Base-by-base conservation (phyloP, 2,329 filamentous ascomycete species). In the Ceratocystis papillata region DNA sequence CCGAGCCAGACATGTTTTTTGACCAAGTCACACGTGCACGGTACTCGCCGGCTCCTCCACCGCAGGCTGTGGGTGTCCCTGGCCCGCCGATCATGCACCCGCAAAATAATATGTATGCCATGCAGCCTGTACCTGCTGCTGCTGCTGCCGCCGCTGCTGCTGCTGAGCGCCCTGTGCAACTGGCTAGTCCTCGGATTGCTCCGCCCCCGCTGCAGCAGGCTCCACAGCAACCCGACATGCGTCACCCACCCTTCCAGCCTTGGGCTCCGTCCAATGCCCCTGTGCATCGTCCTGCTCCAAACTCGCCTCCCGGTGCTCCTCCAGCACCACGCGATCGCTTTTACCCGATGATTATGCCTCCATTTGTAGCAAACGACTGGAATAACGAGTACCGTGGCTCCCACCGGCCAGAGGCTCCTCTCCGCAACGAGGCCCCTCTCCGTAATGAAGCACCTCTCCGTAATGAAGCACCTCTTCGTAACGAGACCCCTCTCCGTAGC, bases 1-100 rank as follows among this genome's bases (percentile, higher is more conserved):
- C 71, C 74, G 25, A 76, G 75, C 66, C 71, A 68, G 65, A 28
- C 57, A 61, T 28, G 62, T 67, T 64, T 63, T 68, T 62, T 63
- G 65, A 65, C 0, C 12, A 59, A 25, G 63, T 20, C 17, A 20
- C 55, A 1, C 66, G 3, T 67, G 62, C 50, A 63, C 66, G 37
- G 33, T 12, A 50, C 22, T 41, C 53, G 17, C 66, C 66, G 6
- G 61, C 45, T 33, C 22, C 46, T 37, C 48, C n/a, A 1, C 37
- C 30, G 7, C 45, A 33, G 4, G 8, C 33, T 7, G 17, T 64
- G 2, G 30, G 33, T 10, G 33, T 68, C 1, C 59, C 66, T 12
- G 67, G 63, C 22, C 62, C 68, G 10, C 61, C 65, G 7, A 66
- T 67, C 4, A 28, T 65, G 15, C 60, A 33, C 20, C 53, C 60